Base-by-base conservation (phyloP, 129 eudicot species). In the Helianthus tuberosus region DNA sequence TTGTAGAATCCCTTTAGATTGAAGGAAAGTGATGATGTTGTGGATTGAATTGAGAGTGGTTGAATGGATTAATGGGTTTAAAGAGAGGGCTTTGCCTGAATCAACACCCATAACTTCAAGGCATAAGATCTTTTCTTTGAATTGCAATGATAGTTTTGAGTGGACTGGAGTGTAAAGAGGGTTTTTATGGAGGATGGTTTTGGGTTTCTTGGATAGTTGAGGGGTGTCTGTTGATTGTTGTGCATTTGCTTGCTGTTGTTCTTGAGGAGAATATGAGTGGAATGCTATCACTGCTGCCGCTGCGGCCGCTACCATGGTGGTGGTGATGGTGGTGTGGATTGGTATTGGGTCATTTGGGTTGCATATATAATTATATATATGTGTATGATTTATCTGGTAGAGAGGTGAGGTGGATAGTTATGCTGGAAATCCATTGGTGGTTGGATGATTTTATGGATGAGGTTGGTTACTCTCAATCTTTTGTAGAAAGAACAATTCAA, bases 21-120 rank as follows among this genome's bases (percentile, higher is more conserved):
- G 84, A 27, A 95, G 90, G 72, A 86, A 93, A 25, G 79, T 70
- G 79, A 95, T 72, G 72, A 85, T 76, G 59, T 71, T 48, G 64
- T 95, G 86, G 75, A 91, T 84, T 39, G 95, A 86, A 36, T 76
- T 25, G 43, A 95, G 75, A 5, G 99, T 66, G 32, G 92, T 80
- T 1, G 91, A 50, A 72, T 72, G 96, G 76, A 95, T 86, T 23
- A 81, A 75, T 0, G 96, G 98, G 89, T 93, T 95, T 47, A 68
- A 83, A 53, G 96, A 68, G 13, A 95, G 80, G 6, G 97, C 99
- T 78, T 86, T 92, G 25, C 99, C 91, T 16, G 99, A 77, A 64
- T 95, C 99, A 65, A 95, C 87, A 27, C 99, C 99, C 83, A 95
- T 86, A 55, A 91, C 89, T 77, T 95, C 99, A 6, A 95, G 87